Base-by-base conservation (phyloP, 2,329 filamentous ascomycete species). In the Exophiala sp. region DNA sequence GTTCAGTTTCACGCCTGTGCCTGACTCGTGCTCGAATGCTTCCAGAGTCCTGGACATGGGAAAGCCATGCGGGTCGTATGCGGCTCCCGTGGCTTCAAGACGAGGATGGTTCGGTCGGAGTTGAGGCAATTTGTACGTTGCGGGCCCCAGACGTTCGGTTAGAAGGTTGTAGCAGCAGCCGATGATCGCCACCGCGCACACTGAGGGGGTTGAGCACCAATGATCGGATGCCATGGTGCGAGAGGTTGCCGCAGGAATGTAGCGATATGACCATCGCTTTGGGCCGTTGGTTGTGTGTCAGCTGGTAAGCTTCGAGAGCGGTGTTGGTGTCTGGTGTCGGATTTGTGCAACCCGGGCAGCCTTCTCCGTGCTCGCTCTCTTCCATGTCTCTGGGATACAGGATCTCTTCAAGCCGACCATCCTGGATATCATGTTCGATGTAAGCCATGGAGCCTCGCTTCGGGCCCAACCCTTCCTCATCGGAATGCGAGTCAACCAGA, bases 131-230 rank as follows among this genome's bases (percentile, higher is more conserved):
- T 96, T 95, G 73, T 87, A 91, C 0, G 88, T 89, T 14, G 88
- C 85, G 1, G 89, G 87, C 0, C 88, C 87, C 10, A 96, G 79
- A 50, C 87, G 82, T 69, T 97, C 93, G 0, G 91, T 96, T 60
- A 97, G 73, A 4, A 97, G 80, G 62, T 98, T 98, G 75, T 98
- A 97, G 75, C 93, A 98, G 73, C 93, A 98, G 40, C 93, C 93
- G 53, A 98, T 88, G 65, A 98, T 90, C 50, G 91, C 91, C 18
- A 97, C 85, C n/a, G 89, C 88, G 24, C 82, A 81, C 48, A 97
- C 90, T 3, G 82, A 79, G 0, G 86, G n/a, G 84, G 64, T 96
- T 97, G 50, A 94, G 71, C 1, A 90, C 70, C 16, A 98, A 78
- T 0, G 91, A 94, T 11, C 88, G 83, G 50, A 98, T 83, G 8